A percentile compares a stretch with the other conserved stretches of the same genome.
Conservation (phyloP, 331 rosid genomes). For the Saraca asoca region DNA sequence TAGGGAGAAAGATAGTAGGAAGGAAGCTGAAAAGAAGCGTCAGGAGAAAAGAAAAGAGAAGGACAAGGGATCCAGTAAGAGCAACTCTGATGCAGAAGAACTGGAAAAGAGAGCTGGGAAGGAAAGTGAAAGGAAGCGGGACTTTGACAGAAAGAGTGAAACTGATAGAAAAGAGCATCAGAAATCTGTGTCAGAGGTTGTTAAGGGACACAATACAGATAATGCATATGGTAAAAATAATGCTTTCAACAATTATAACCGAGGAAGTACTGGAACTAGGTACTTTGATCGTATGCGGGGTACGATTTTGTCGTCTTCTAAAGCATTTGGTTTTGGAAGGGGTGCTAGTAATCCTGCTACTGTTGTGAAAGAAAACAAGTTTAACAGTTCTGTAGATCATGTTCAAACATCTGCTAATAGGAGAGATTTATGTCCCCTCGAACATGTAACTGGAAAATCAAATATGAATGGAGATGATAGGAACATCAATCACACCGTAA, state of each 20-base stretch:
- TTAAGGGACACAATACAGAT: constrained; percentile 58
- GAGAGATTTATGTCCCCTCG: constrained; percentile 63
- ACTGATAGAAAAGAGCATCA: constrained; percentile 62
- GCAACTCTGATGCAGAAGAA: constrained; percentile 96
- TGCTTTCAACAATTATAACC: constrained; percentile 48
- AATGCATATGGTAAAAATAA: constrained; percentile 57
- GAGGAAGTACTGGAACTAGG: constrained; percentile 78
- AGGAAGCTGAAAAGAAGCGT: constrained; percentile 85
- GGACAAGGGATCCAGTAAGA: constrained; percentile 88
- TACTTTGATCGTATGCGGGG: constrained; percentile 96
- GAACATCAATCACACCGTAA: constrained; percentile 68
- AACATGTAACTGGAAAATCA: constrained; percentile 62
- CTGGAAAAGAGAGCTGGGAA: constrained; percentile 79
- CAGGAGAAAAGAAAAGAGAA: constrained; percentile 86
- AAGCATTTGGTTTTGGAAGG: constrained; percentile 89
- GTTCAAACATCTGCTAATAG: constrained; percentile 54
- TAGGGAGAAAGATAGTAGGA: constrained; percentile 58
- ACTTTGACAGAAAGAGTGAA: constrained; percentile 68
- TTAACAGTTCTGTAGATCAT: constrained; percentile 65
- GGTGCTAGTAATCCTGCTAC: constrained; percentile 52
- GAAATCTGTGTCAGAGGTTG: constrained; percentile 59
- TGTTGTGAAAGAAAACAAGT: constrained; percentile 64
- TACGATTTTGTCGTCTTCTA: constrained; percentile 81
- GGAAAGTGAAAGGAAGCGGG: constrained; percentile 80
- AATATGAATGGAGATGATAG: constrained; percentile 66